Evolutionary conservation across 768 basidiomycete species (phyloP).

Genomic region (Calocera cornea): DNA sequence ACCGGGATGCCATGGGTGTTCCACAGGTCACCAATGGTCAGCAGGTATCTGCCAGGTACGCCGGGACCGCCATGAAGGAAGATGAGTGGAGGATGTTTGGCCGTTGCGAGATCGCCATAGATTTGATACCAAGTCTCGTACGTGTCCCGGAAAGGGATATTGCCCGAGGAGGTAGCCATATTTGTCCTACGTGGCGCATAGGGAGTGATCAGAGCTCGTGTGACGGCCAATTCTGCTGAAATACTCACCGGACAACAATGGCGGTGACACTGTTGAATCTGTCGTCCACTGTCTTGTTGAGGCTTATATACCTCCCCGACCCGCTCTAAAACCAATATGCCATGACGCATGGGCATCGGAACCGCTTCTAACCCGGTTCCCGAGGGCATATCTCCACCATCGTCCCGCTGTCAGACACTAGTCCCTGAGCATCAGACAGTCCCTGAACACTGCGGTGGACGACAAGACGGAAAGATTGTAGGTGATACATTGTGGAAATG

Average conservation of each 20-base stretch:
- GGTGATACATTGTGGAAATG: neutral
- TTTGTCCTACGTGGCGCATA: too few species aligned
- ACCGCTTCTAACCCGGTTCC: neutral
- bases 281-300: too few species aligned
- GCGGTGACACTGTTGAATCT: too few species aligned
- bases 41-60: constrained; percentile 30
- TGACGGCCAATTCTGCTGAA: too few species aligned
- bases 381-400: neutral
- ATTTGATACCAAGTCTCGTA: constrained; percentile 12
- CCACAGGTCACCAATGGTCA: constrained; percentile 30
- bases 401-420: neutral
- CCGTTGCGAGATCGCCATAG: constrained; percentile 10
- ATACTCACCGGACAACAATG: too few species aligned
- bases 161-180: neutral
- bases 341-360: neutral
- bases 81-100: constrained; percentile 27
- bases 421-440: too few species aligned
- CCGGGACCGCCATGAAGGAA: constrained; percentile 41
- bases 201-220: too few species aligned
- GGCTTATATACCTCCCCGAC: too few species aligned
- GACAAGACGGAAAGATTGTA: neutral
- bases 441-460: too few species aligned
- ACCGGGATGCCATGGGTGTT: constrained; percentile 29
- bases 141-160: neutral
- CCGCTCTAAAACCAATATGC: neutral